Conservation (phyloP, 768 basidiomycete genomes). For the Leccinum pellstonianum region DNA sequence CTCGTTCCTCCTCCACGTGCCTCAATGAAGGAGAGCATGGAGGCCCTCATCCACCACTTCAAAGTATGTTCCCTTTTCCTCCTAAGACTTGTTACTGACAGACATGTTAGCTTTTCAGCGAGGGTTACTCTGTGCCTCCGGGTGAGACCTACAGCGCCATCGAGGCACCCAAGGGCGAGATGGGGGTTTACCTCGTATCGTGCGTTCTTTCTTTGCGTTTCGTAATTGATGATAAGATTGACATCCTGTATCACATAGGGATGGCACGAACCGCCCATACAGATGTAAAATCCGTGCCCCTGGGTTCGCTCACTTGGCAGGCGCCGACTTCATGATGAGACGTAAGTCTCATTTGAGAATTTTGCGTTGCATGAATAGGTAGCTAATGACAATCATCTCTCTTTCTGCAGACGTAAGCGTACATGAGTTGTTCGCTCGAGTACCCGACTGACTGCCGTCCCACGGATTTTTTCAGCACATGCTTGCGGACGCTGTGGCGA, state of each 20-base stretch:
- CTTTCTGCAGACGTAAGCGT: constrained; percentile 38
- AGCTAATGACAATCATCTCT: constrained; percentile 9
- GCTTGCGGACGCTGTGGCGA: constrained; percentile 92
- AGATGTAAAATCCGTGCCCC: constrained; percentile 96
- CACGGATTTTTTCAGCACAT: constrained; percentile 60
- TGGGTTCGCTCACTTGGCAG: constrained; percentile 93
- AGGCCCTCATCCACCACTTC: constrained; percentile 97
- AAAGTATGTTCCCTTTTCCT: constrained; percentile 51
- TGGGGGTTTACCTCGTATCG: constrained; percentile 98
- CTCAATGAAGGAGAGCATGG: constrained; percentile 99
- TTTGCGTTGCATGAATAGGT: background rate
- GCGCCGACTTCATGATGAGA: constrained; percentile 98
- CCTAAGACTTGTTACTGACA: constrained; percentile 1
- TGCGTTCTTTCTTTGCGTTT: constrained; percentile 36
- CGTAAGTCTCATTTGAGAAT: constrained; percentile 45
- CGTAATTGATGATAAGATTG: background rate
- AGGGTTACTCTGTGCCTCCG: constrained; percentile 95
- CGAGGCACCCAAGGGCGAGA: constrained; percentile 98
- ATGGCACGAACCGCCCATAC: constrained; percentile 95
- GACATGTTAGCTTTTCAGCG: constrained; percentile 75
- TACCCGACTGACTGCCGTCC: constrained; percentile 15
- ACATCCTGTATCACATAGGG: constrained; percentile 42
- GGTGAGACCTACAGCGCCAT: constrained; percentile 97
- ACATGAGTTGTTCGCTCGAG: background rate
- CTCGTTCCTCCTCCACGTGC: constrained; percentile 94